phyloP scores from a whole-genome alignment of 768 basidiomycete species.

The Boletus speciosus region DNA sequence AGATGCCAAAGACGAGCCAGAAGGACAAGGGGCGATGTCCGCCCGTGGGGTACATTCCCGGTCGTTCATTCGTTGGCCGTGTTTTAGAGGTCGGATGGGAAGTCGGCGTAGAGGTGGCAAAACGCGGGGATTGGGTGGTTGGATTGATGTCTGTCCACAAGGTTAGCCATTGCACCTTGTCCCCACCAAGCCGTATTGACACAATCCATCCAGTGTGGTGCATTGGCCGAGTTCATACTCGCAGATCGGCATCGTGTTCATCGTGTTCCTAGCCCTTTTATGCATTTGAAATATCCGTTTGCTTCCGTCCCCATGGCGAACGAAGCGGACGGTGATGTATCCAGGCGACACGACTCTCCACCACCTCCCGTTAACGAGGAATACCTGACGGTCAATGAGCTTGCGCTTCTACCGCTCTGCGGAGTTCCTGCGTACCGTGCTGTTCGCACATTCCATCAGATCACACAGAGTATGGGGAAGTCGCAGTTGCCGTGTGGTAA shows the following conservation, averaged over 20 bases:
- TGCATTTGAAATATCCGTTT: constrained; percentile 29
- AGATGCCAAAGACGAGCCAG: constrained; percentile 17
- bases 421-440: constrained; percentile 84
- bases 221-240: constrained; percentile 84
- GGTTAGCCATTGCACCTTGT: constrained; percentile 43
- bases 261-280: constrained; percentile 62
- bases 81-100: constrained; percentile 81
- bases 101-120: constrained; percentile 45
- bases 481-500: constrained; percentile 23
- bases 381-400: constrained; percentile 58
- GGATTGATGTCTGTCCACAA: constrained; percentile 77
- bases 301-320: constrained; percentile 10
- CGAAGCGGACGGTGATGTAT: constrained; percentile 6
- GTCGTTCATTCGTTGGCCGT: constrained; percentile 81
- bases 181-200: constrained; percentile 8
- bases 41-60: constrained; percentile 74
- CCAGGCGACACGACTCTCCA: constrained; percentile 9
- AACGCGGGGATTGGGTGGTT: constrained; percentile 83
- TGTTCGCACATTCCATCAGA: constrained; percentile 57
- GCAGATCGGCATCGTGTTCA: constrained; percentile 76
- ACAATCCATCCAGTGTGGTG: constrained; percentile 58
- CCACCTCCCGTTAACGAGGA: constrained; percentile 5
- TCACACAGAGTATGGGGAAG: constrained; percentile 25
- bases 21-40: constrained; percentile 26
- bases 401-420: constrained; percentile 75